phyloP scores from a whole-genome alignment of 495 filamentous ascomycete species.

The Peziza echinospora region DNA sequence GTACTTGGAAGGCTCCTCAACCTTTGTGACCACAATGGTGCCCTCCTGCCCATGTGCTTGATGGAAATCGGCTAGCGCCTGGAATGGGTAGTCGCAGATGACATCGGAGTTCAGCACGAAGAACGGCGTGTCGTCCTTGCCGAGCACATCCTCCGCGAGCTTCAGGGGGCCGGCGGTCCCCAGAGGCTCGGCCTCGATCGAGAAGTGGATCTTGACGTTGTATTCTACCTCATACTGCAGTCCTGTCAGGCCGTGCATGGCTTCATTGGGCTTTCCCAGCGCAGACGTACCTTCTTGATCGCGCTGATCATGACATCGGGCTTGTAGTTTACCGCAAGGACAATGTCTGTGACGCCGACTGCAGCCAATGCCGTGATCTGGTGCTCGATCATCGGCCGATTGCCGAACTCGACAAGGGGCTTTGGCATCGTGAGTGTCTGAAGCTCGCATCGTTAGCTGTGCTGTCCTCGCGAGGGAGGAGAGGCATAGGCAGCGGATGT shows the following conservation, averaged over 20 bases:
- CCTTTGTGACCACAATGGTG: conserved; percentile 97
- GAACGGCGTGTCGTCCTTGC: conserved; percentile 82
- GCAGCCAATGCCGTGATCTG: conserved; percentile 89
- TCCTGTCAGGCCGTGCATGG: neutral
- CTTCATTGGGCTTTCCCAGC: neutral
- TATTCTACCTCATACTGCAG: conserved; percentile 72
- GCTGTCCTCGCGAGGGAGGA: conserved; percentile 3
- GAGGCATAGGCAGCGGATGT: conserved; percentile 3
- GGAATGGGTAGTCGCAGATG: conserved; percentile 95
- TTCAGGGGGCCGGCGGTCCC: conserved; percentile 93
- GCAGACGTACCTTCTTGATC: conserved; percentile 50
- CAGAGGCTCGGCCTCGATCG: conserved; percentile 82
- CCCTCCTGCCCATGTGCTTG: conserved; percentile 81
- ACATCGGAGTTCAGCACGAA: conserved; percentile 99
- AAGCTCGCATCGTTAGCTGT: conserved; percentile 1
- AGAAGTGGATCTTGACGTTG: conserved; percentile 87
- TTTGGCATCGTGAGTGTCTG: conserved; percentile 95
- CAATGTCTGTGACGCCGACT: conserved; percentile 93
- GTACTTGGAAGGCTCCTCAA: conserved; percentile 97
- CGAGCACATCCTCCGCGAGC: conserved; percentile 80
- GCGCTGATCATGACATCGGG: conserved; percentile 80
- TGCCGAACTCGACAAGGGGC: conserved; percentile 92
- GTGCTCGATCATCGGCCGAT: conserved; percentile 97
- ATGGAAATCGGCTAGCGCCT: conserved; percentile 76
- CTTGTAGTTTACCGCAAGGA: conserved; percentile 94